Conservation (phyloP, 108 stramenopile genomes). For the Hondaea fermentalgiana region DNA sequence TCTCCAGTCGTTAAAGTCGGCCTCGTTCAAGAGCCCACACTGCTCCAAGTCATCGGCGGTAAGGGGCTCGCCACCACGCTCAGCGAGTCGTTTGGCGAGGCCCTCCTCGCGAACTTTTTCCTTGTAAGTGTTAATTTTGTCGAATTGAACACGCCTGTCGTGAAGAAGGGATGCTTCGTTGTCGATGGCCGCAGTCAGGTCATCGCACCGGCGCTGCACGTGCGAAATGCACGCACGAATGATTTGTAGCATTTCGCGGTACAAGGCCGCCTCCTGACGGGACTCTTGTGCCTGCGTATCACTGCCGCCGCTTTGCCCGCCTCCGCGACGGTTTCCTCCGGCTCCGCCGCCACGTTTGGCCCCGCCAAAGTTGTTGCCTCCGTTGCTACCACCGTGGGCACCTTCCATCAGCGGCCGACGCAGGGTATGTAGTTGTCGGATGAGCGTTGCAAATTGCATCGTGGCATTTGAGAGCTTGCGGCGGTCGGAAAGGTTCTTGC, state of each 20-base stretch:
- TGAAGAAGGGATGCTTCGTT: neutral
- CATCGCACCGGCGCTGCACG: neutral
- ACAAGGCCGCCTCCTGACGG: neutral
- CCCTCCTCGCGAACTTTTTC: neutral
- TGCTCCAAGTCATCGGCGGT: neutral
- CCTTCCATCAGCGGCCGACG: neutral
- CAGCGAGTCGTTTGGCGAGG: neutral
- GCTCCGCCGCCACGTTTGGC: neutral
- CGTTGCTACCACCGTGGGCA: neutral
- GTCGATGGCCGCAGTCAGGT: neutral
- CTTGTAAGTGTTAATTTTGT: neutral
- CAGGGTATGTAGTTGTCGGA: neutral
- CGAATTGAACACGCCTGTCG: neutral
- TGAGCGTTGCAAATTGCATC: neutral
- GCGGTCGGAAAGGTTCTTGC: neutral
- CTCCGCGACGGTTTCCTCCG: neutral
- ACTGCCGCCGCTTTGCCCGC: neutral
- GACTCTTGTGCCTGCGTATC: neutral
- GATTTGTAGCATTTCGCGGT: neutral
- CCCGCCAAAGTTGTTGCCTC: neutral
- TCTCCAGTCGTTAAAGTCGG: neutral
- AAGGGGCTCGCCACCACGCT: neutral
- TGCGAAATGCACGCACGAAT: neutral
- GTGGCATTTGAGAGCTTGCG: constrained; percentile 10
- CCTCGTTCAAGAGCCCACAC: neutral